Conservation (phyloP, 768 basidiomycete species). For the Auricularia auricula-judae region DNA sequence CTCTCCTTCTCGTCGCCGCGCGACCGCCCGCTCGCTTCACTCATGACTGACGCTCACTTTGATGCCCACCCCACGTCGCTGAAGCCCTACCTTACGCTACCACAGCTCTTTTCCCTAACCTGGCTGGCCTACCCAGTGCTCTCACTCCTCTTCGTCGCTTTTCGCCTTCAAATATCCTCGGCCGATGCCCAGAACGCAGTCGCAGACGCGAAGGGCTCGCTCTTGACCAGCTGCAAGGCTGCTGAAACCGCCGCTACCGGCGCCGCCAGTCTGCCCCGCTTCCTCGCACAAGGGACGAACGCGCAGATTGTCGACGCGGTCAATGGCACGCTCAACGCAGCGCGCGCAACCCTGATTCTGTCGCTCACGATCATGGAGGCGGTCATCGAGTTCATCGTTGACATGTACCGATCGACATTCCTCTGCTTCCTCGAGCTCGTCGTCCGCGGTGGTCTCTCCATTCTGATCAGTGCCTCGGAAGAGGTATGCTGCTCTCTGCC, state of each 20-base stretch:
- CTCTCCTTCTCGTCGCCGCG: neutral
- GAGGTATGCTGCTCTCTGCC: slow-evolving; percentile 41
- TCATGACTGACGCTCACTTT: neutral
- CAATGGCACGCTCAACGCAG: slow-evolving; percentile 67
- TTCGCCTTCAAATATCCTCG: slow-evolving; percentile 67
- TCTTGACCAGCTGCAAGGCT: slow-evolving; percentile 78
- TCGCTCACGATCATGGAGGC: slow-evolving; percentile 77
- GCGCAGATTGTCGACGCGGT: slow-evolving; percentile 66
- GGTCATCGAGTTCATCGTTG: slow-evolving; percentile 84
- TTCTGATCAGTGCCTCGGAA: slow-evolving; percentile 74
- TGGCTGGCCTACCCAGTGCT: slow-evolving; percentile 89
- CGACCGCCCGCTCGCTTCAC: neutral
- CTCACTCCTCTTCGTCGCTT: slow-evolving; percentile 79
- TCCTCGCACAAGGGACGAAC: slow-evolving; percentile 77
- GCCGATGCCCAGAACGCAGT: slow-evolving; percentile 57
- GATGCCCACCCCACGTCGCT: neutral
- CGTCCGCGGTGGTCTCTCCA: slow-evolving; percentile 65
- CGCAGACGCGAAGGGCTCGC: slow-evolving; percentile 55
- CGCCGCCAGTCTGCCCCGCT: slow-evolving; percentile 80
- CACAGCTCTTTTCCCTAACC: slow-evolving; percentile 73
- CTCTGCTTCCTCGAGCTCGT: slow-evolving; percentile 90
- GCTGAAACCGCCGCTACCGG: slow-evolving; percentile 74
- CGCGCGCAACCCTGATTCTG: slow-evolving; percentile 60
- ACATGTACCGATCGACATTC: slow-evolving; percentile 85
- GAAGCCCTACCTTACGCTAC: slow-evolving; percentile 67